Evolutionary conservation across 345 rosid species (phyloP), one percentile per base, ranked within the genome.

Genomic region (Eucalyptus sp.): DNA sequence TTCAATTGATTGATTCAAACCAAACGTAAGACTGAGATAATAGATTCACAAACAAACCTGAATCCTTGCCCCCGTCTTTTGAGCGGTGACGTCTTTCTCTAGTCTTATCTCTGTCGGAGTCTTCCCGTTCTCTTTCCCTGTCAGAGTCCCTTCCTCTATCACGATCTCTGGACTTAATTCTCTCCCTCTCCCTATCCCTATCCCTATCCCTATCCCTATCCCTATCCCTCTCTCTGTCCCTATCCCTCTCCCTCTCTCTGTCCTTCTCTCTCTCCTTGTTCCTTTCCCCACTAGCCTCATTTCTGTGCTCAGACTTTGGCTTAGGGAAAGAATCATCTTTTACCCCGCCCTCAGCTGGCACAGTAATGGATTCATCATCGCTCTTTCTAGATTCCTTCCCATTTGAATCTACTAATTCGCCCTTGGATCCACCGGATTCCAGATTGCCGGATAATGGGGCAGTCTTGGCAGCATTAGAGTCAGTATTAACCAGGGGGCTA

Each of bases 81-180:
- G 96, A 93, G 76, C 94, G 97, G 88, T 93, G 95, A 86, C 94
- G 90, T 80, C 94, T 93, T 89, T 94, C 99, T 93, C 93, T 96
- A 33, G 86, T 88, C 93, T 90, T 95, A 87, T 94, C 97, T 90
- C 97, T 93, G 60, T 94, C 97, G 7, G 91, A 81, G 86, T 95
- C 97, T 43, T 93, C 95, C 50, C 94, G 92, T 16, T 94, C 99
- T 87, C 97, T 92, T 89, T 97, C 99, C 92, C 96, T 90, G 81
- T 96, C 97, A 20, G 96, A 94, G 89, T 94, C 98, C 91, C 98
- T 94, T 88, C 94, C 94, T 91, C 98, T 94, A 58, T 96, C 96
- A 86, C 94, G 93, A 88, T 95, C 95, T 83, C 91, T 88, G 54
- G 52, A 86, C 92, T 90, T 97, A 68, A 90, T 92, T 91, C 97